A percentile compares a stretch with the other conserved stretches of the same genome.
Conservation (phyloP, 2,329 filamentous ascomycete genomes). For the Xylariaceae sp. region DNA sequence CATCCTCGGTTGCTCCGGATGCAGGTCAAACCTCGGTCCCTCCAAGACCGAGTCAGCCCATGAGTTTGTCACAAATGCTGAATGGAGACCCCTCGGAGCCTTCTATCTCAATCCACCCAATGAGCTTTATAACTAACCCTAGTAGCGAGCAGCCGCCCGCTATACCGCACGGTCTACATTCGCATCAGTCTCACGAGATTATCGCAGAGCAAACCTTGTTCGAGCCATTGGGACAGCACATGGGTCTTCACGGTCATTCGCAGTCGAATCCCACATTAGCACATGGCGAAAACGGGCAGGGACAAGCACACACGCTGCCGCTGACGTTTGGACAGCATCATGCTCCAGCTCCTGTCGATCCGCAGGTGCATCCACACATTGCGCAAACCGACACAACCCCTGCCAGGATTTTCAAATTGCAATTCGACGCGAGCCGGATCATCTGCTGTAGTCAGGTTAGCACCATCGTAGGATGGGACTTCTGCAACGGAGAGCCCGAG, state of each 20-base stretch:
- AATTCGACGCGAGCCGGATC: slow-evolving; percentile 89
- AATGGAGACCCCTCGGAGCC: slow-evolving; percentile 8
- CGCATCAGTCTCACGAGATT: slow-evolving; percentile 10
- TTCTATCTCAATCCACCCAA: slow-evolving; percentile 1
- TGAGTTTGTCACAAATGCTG: slow-evolving; percentile 14
- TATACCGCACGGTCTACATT: slow-evolving; percentile 6
- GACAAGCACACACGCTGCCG: slow-evolving; percentile 18
- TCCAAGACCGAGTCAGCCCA: slow-evolving; percentile 11
- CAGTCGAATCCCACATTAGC: neutral
- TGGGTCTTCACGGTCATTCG: slow-evolving; percentile 4
- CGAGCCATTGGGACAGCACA: slow-evolving; percentile 4
- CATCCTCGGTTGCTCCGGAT: slow-evolving; percentile 1
- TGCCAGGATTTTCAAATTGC: slow-evolving; percentile 83
- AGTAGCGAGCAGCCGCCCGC: slow-evolving; percentile 8
- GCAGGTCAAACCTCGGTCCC: slow-evolving; percentile 6
- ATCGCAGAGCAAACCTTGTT: neutral
- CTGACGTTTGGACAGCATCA: slow-evolving; percentile 4
- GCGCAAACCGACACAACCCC: slow-evolving; percentile 41
- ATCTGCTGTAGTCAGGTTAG: slow-evolving; percentile 91
- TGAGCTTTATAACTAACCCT: neutral
- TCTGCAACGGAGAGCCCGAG: slow-evolving; percentile 78
- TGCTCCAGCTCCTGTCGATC: slow-evolving; percentile 28
- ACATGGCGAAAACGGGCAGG: slow-evolving; percentile 14
- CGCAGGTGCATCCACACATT: slow-evolving; percentile 38
- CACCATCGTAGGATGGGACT: slow-evolving; percentile 95